Base-by-base conservation (phyloP, 495 filamentous ascomycete genomes). In the Alectoria sarmentosa region DNA sequence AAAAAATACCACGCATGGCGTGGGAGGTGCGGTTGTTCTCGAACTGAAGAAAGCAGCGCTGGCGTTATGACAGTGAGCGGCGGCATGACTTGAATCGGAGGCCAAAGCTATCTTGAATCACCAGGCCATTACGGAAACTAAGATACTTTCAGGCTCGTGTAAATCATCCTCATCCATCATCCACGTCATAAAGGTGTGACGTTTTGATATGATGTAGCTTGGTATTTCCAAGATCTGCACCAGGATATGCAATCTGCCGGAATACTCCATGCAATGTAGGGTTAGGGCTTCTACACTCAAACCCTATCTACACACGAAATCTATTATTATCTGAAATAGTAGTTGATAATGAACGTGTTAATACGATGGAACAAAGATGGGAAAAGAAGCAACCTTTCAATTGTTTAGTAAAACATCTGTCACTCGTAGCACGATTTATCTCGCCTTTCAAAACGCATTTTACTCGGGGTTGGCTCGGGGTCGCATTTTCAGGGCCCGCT, bases 1-100 rank as follows among this genome's bases (percentile, higher is more conserved):
- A 84, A 72, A 65, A 82, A 76, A 67, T 85, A 83, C 78, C 83
- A 85, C 26, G 74, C 75, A 56, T 82, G 69, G 15, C 62, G 66
- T 23, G 83, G 83, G 7, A 85, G 73, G 39, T 75, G 62, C 21
- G 80, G 72, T 42, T 74, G 69, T 48, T 63, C 72, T 36, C 80
- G 79, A n/a, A 85, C 70, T 9, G 76, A 76, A 28, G 73, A 70
- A 10, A 85, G 72, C 38, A 83, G 67, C 5, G 73, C 63, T 13
- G 78, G 74, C 9, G 79, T 65, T 58, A 69, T 55, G 60, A 70
- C 49, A 64, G 61, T 37, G 30, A 58, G 32, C 44, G 66, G 54
- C 63, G 67, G 41, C 65, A 66, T 69, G 14, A 34, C 30, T 55
- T 34, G 14, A 32, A 32, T 8, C 10, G 1, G 1, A 32, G 5